Conservation (phyloP, 163 green algal species). For the Smithsoniella earleae region DNA sequence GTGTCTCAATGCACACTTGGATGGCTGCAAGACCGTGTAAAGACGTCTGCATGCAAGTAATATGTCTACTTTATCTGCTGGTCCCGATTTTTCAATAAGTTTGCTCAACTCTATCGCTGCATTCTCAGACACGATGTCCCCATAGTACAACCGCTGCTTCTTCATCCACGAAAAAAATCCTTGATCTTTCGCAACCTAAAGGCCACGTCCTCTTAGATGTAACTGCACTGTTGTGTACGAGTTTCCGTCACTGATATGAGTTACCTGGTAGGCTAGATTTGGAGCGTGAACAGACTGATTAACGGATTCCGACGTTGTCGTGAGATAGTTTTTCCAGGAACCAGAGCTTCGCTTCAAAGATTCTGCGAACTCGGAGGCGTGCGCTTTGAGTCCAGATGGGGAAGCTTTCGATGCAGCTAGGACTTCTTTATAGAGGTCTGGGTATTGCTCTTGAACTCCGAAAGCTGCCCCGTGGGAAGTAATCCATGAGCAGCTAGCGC, state of each 20-base stretch:
- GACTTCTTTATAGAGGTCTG: background rate
- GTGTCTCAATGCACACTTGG: too few species aligned
- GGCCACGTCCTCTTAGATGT: background rate
- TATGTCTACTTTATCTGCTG: background rate
- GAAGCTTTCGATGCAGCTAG: background rate
- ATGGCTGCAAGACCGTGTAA: background rate
- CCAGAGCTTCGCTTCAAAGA: background rate
- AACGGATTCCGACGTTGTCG: background rate
- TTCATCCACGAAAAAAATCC: slow-evolving; percentile 2
- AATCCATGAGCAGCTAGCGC: background rate
- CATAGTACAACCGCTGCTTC: background rate
- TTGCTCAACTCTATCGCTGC: background rate
- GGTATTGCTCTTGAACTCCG: background rate
- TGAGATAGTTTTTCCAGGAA: background rate
- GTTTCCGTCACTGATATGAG: too few species aligned
- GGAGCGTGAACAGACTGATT: background rate
- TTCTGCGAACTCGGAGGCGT: background rate
- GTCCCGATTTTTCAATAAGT: background rate
- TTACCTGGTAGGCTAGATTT: background rate
- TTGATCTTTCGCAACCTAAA: background rate
- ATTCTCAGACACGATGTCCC: background rate
- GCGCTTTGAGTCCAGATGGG: background rate
- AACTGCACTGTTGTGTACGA: too few species aligned
- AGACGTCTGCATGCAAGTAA: background rate
- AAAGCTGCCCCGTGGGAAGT: background rate